These are phyloP conservation scores for Aspergillus pseudotamarii DNA, from an alignment of 2,329 filamentous ascomycete species.

Conservation along the genomic window DNA sequence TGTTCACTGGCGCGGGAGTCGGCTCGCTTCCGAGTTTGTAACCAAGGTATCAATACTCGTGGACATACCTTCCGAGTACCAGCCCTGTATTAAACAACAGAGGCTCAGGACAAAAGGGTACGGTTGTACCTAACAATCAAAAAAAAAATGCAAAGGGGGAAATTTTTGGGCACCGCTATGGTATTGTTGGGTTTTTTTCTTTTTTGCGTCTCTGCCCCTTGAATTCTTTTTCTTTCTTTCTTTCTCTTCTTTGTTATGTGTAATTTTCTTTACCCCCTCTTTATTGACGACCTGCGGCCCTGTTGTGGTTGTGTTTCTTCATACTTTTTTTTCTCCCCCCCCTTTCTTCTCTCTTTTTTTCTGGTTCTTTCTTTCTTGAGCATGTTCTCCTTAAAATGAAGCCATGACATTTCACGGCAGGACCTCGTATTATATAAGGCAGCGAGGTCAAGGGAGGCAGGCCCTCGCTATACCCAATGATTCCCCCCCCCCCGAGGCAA, in stretches of 20 bases:
- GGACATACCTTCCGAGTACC: slow-evolving; percentile 1
- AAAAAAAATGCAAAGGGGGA: slow-evolving; percentile 1
- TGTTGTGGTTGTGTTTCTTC: background rate
- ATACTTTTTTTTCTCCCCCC: too few relatives aligned
- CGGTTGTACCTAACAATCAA: background rate
- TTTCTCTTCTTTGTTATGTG: background rate
- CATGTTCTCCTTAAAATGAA: background rate
- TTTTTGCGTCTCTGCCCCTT: background rate
- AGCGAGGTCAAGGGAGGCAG: background rate
- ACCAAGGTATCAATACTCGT: slow-evolving; percentile 5
- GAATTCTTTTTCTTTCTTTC: background rate
- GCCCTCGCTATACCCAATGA: background rate
- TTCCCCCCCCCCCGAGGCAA: too few relatives aligned
- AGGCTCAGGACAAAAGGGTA: background rate
- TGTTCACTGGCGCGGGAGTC: slow-evolving; percentile 13
- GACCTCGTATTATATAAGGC: background rate
- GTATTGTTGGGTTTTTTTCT: background rate
- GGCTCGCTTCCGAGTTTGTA: slow-evolving; percentile 9
- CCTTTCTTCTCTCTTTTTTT: background rate
- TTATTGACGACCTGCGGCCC: background rate
- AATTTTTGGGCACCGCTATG: background rate
- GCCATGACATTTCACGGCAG: background rate
- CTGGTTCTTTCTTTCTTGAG: background rate
- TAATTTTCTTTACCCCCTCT: background rate
- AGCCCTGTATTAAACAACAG: background rate